Percentiles rank a stretch among this genome's conserved stretches.
Conservation (phyloP, 106 monocot genomes). For the Dioscorea alata region DNA sequence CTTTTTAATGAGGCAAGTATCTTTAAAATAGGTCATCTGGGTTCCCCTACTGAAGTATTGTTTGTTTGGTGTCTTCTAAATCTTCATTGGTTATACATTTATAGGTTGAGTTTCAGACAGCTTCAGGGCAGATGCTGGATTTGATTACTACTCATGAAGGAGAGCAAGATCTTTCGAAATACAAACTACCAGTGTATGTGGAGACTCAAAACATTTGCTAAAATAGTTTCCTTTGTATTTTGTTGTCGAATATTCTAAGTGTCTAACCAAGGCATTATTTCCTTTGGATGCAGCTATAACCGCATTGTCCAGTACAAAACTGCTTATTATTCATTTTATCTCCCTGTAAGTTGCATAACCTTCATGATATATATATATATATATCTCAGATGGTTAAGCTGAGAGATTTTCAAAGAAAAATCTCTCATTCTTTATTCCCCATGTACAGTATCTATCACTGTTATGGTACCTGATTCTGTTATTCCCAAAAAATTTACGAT, state of each 20-base stretch:
- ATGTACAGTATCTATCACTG: too few species aligned
- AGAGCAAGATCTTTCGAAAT: constrained; percentile 84
- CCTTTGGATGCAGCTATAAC: constrained; percentile 42
- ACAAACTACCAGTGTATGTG: constrained; percentile 82
- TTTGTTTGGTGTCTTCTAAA: background rate
- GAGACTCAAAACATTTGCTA: background rate
- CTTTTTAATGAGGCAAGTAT: constrained; percentile 86
- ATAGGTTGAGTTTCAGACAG: constrained; percentile 94
- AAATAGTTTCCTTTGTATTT: too few species aligned
- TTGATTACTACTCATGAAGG: constrained; percentile 93
- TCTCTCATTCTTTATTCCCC: too few species aligned
- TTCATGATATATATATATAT: too few species aligned
- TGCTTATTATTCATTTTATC: constrained; percentile 96
- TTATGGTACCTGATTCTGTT: too few species aligned
- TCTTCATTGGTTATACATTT: background rate
- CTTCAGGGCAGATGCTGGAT: constrained; percentile 96
- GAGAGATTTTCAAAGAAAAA: too few species aligned
- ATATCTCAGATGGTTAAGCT: too few species aligned
- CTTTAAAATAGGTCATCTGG: background rate
- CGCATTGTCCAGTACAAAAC: constrained; percentile 98
- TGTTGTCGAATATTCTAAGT: background rate
- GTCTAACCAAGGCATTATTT: background rate
- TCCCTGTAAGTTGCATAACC: constrained; percentile 66
- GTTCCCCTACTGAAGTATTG: background rate
- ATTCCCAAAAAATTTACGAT: too few species aligned